phyloP scores from a whole-genome alignment of 2,329 filamentous ascomycete genomes.

The Trichoderma atrobrunneum region DNA sequence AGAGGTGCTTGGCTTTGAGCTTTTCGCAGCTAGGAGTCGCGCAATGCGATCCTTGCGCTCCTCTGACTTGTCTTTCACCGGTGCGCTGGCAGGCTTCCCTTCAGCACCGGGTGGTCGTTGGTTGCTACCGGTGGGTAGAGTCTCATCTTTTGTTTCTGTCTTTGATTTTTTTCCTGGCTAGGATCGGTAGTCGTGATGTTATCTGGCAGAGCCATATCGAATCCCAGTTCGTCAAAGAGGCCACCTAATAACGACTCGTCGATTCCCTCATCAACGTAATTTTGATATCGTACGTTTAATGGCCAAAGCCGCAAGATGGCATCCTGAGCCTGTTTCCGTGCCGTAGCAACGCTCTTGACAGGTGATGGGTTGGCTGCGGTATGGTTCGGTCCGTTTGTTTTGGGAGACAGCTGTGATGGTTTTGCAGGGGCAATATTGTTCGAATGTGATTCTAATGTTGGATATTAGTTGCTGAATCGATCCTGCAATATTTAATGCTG shows the following conservation, averaged over 20 bases:
- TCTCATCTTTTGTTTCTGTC: neutral
- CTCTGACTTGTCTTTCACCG: constrained; percentile 43
- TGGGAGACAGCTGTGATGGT: neutral
- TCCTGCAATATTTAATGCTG: neutral
- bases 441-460: neutral
- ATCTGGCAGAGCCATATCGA: constrained; percentile 40
- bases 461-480: neutral
- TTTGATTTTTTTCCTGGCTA: neutral
- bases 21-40: constrained; percentile 70
- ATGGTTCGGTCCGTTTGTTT: neutral
- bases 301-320: constrained; percentile 64
- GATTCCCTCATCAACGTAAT: constrained; percentile 71
- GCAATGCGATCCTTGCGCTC: constrained; percentile 76
- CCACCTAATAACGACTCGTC: constrained; percentile 59
- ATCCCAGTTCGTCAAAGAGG: constrained; percentile 67
- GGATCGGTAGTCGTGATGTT: neutral
- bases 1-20: constrained; percentile 46
- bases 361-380: neutral
- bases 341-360: constrained; percentile 33
- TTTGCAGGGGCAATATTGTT: neutral
- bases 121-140: neutral
- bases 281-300: constrained; percentile 68
- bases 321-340: constrained; percentile 59
- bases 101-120: neutral
- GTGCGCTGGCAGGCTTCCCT: neutral